Base-by-base conservation (phyloP, 2,329 filamentous ascomycete species). In the Stagonosporopsis cucurbitacearum region DNA sequence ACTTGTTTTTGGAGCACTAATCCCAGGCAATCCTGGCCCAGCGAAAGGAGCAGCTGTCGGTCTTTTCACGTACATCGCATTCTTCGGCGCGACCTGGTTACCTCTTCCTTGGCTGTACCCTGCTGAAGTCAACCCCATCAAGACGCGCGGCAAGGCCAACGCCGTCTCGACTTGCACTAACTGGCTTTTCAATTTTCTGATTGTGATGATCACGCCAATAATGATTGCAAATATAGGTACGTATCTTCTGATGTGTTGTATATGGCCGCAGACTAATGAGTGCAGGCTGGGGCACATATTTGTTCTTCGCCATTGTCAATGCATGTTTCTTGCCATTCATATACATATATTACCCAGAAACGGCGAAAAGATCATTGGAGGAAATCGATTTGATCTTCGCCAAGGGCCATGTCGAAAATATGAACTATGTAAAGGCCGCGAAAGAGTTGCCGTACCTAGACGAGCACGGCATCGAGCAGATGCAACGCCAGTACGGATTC, bases 61-160 rank as follows among this genome's bases (percentile, higher is more conserved):
- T 45, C 52, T 89, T 15, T 89, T 89, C 73, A 81, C 85, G 1
- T 89, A 88, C 70, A 88, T 88, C 65, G 84, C 85, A 4, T 86
- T 84, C 43, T 89, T 88, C 57, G 87, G 85, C 22, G 85, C 86
- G 0, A 85, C 84, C 2, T 87, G 84, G 81, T 68, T 88, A 9
- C 84, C 86, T 11, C 78, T 87, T 15, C 85, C 86, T 1, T 89
- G 84, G 86, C 57, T 71, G 69, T 86, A 70, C 17, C 64, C 80
- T 0, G 78, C 81, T 47, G 82, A 82, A 55, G 69, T 82, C 60
- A 81, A 79, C 40, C 81, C 82, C 1, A 76, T 82, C 64, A 80
- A 80, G 65, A 84, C 80, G 2, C 77, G 82, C 40, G 79, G 79
- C 22, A 82, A 83, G 71, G 81, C 80, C 19, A 83, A 83, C 62